Conservation (phyloP, 2,329 filamentous ascomycete species). For the Monosporascus sp. region DNA sequence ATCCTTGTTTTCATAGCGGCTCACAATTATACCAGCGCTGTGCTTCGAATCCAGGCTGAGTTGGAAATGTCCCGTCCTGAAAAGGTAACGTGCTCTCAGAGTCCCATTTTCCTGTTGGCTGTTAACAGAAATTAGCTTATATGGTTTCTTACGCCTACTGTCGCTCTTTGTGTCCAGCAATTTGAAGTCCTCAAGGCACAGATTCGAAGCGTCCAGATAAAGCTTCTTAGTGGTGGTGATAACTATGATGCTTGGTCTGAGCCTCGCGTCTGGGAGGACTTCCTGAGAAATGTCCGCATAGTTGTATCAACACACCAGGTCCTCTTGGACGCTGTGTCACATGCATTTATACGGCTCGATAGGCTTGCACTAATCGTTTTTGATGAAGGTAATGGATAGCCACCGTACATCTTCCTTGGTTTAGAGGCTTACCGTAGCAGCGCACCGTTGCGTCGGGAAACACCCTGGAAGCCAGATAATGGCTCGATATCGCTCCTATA, state of each 20-base stretch:
- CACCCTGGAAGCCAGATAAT: conserved; percentile 67
- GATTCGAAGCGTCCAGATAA: conserved; percentile 53
- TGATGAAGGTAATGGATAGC: conserved; percentile 62
- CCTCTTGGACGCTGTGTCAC: conserved; percentile 65
- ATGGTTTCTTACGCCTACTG: conserved; percentile 71
- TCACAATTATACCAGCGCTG: conserved; percentile 43
- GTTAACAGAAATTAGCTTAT: conserved; percentile 40
- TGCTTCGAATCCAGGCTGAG: conserved; percentile 62
- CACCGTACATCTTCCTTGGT: conserved; percentile 1
- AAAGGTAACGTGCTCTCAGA: conserved; percentile 41
- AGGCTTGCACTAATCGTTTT: conserved; percentile 67
- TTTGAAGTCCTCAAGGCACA: conserved; percentile 52
- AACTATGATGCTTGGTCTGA: conserved; percentile 69
- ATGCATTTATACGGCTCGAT: conserved; percentile 65
- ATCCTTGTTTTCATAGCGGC: background rate
- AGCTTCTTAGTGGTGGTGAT: conserved; percentile 61
- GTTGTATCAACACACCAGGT: conserved; percentile 75
- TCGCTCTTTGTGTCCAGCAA: conserved; percentile 64
- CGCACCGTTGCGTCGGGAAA: conserved; percentile 65
- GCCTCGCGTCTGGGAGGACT: conserved; percentile 59
- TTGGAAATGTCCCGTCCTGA: conserved; percentile 46
- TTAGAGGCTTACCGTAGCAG: conserved; percentile 35
- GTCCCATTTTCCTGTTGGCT: background rate
- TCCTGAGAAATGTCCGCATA: conserved; percentile 60
- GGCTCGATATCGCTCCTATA: conserved; percentile 58